These are phyloP conservation scores for Sambucus nigra DNA, from an alignment of 129 eudicot species.

Conservation along the genomic window DNA sequence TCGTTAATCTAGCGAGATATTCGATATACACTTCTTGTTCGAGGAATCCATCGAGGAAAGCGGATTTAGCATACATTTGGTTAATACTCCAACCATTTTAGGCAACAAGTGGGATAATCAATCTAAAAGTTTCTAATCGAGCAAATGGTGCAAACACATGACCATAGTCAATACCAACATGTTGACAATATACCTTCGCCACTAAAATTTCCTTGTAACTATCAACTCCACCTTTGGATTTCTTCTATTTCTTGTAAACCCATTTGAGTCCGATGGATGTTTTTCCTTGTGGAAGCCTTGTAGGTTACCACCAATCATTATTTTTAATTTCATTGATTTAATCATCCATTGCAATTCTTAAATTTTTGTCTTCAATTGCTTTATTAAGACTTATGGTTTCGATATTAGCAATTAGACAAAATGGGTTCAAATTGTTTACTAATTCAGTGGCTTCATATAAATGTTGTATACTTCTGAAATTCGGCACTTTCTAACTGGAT, in stretches of 20 bases:
- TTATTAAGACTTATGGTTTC: not conserved
- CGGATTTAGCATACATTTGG: too few species aligned
- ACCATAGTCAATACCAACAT: not conserved
- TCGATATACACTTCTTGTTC: not conserved
- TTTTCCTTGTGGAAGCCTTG: not conserved
- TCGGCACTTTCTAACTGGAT: not conserved
- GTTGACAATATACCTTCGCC: not conserved
- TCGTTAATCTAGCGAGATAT: not conserved
- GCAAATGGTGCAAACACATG: not conserved
- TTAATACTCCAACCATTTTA: too few species aligned
- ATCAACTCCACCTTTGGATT: not conserved
- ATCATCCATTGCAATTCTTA: not conserved
- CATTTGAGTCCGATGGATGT: not conserved
- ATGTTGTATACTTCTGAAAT: not conserved
- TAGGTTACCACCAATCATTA: not conserved
- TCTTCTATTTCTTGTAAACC: not conserved
- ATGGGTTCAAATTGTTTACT: not conserved
- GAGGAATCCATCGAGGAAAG: not conserved
- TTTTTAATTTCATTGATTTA: not conserved
- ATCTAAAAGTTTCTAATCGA: not conserved
- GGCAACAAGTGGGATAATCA: not conserved
- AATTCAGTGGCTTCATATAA: not conserved
- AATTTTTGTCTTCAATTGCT: not conserved
- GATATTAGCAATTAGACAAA: not conserved
- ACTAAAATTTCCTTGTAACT: not conserved